Percentiles rank a stretch among this genome's conserved stretches.
Evolutionary conservation across 2,329 filamentous ascomycete genomes (phyloP).

Genomic region (Verticillium nonalfalfae): DNA sequence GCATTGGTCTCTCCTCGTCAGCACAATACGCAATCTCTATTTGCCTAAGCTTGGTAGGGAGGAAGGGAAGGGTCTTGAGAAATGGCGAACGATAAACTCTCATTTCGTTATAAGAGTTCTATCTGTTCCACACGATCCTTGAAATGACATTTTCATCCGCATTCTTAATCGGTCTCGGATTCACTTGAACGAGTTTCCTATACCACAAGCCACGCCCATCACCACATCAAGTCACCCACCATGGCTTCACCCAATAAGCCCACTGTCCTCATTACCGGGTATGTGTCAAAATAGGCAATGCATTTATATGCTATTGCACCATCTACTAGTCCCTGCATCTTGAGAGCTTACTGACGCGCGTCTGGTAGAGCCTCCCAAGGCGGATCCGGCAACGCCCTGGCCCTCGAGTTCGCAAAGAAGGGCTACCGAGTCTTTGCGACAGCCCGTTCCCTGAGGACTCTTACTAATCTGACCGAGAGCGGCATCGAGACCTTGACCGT

Average conservation of each 20-base stretch:
- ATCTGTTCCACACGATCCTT: no score
- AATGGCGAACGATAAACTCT: no score
- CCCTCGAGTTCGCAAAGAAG: constrained; percentile 2
- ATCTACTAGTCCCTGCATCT: neutral
- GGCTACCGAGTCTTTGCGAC: constrained; percentile 6
- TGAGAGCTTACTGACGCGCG: neutral
- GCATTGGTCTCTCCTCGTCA: no score
- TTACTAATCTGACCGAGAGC: constrained; percentile 19
- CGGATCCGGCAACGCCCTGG: constrained; percentile 4
- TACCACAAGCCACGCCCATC: no score
- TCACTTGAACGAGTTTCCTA: no score
- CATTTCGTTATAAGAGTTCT: no score
- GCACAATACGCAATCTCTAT: no score
- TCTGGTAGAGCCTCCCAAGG: neutral
- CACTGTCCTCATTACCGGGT: neutral
- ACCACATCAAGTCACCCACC: neutral
- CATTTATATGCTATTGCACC: neutral
- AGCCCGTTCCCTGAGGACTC: constrained; percentile 5
- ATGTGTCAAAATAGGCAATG: neutral
- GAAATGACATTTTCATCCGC: no score
- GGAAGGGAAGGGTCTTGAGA: no score
- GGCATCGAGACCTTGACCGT: constrained; percentile 30
- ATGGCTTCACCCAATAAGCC: neutral
- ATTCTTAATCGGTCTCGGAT: no score
- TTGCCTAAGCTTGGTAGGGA: no score